Base-by-base conservation (phyloP, 2,329 filamentous ascomycete species). In the Cladosporium sp. region DNA sequence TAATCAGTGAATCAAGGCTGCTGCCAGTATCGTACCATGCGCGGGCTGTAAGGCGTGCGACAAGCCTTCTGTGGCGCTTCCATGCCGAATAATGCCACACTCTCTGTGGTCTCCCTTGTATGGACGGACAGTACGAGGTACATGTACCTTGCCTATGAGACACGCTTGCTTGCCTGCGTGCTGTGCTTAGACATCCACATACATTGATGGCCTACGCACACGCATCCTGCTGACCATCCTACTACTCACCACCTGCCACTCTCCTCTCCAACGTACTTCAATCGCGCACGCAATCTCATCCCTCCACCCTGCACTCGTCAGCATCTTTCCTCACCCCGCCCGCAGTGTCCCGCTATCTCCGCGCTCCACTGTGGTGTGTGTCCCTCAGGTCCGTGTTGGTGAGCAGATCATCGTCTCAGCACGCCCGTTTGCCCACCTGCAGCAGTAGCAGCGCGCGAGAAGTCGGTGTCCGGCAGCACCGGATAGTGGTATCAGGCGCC, bases 401-500 rank as follows among this genome's bases (percentile, higher is more conserved):
- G 16, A 18, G 28, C 18, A 30, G 49, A 53, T 53, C 36, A 43
- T 21, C 49, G 49, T 28, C 49, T n/a, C 25, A 26, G 49, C 49
- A 53, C 49, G 49, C 26, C 26, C 49, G 49, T 5, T 13, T 13
- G 16, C 5, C 18, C 53, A n/a, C 14, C 28, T 21, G 28, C n/a
- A 34, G 53, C 18, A 13, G n/a, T n/a, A n/a, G n/a, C n/a, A n/a
- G n/a, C n/a, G n/a, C n/a, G n/a, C 51, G 21, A 57, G 28, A 34
- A 57, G 49, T 57, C 53, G 53, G 53, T 36, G 32, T 57, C 30
- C 53, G 53, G 53, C 53, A 57, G n/a, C 30, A 21, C 53, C 53
- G 53, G 53, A 57, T 36, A 57, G 18, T 10, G n/a, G n/a, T n/a
- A 23, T 2, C 48, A 51, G 48, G 36, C 36, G 36, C n/a, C 5